Conservation (phyloP, 352 stramenopile genomes). For the Phytophthora syringae region DNA sequence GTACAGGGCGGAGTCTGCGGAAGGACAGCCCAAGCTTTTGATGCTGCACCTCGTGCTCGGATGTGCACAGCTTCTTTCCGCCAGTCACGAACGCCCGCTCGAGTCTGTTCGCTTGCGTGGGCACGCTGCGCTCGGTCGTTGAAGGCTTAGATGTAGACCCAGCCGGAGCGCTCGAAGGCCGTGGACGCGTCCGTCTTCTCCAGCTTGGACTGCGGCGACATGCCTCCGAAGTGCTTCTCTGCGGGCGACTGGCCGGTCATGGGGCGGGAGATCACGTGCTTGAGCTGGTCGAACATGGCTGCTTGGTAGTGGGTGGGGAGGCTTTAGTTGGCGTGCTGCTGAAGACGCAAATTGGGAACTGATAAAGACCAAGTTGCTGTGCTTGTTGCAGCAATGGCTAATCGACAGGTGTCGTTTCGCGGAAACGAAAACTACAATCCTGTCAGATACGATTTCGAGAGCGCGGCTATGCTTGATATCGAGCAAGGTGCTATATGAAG, state of each 20-base stretch:
- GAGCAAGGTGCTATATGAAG: too few species aligned
- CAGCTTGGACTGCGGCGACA: conserved; percentile 41
- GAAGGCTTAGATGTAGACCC: conserved; percentile 68
- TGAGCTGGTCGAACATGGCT: conserved; percentile 78
- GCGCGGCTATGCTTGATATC: background rate
- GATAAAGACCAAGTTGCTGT: conserved; percentile 2
- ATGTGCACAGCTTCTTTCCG: conserved; percentile 1
- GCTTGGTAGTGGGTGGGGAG: background rate
- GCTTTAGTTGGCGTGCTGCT: conserved; percentile 11
- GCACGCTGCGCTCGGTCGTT: background rate
- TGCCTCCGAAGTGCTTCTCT: conserved; percentile 49
- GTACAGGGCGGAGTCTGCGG: conserved; percentile 9
- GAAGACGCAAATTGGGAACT: conserved; percentile 54
- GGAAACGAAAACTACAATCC: conserved; percentile 13
- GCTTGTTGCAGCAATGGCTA: background rate
- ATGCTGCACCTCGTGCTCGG: background rate
- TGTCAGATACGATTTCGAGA: background rate
- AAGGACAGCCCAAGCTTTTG: background rate
- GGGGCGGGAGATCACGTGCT: conserved; percentile 59
- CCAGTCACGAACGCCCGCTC: conserved; percentile 11
- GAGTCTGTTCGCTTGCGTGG: conserved; percentile 12
- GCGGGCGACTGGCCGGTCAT: conserved; percentile 33
- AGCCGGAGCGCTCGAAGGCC: conserved; percentile 80
- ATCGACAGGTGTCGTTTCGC: conserved; percentile 3
- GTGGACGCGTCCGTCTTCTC: conserved; percentile 62